Evolutionary conservation across 129 eudicot genomes (phyloP).

Genomic region (Helianthus annuus): DNA sequence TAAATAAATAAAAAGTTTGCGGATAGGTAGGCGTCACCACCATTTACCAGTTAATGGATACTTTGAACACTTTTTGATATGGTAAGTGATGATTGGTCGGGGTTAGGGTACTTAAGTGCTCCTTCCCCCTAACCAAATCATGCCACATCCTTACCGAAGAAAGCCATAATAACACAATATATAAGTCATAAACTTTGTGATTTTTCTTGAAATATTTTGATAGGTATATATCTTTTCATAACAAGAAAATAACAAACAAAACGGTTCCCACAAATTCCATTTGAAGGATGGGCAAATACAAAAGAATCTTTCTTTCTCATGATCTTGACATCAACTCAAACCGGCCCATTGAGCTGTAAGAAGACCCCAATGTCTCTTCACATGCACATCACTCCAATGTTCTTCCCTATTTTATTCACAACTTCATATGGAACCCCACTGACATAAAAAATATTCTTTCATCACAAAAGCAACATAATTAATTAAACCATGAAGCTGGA

Average conservation of each 20-base stretch:
- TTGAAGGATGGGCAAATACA: slow-evolving; percentile 41
- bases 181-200: background rate
- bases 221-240: background rate
- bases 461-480: slow-evolving; percentile 1
- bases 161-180: background rate
- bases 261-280: slow-evolving; percentile 26
- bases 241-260: background rate
- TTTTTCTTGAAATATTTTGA: background rate
- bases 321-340: slow-evolving; percentile 46
- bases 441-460: slow-evolving; percentile 9
- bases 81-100: too few relatives aligned
- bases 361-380: slow-evolving; percentile 49
- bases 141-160: too few relatives aligned
- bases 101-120: too few relatives aligned
- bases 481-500: slow-evolving; percentile 44
- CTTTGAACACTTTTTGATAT: too few relatives aligned
- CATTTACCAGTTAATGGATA: too few relatives aligned
- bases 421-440: slow-evolving; percentile 25
- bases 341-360: slow-evolving; percentile 45
- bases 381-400: slow-evolving; percentile 47
- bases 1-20: too few relatives aligned
- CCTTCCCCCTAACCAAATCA: too few relatives aligned
- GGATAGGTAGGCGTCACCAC: too few relatives aligned
- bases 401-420: slow-evolving; percentile 12
- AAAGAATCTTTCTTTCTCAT: slow-evolving; percentile 63